These are phyloP conservation scores for Saprolegnia diclina DNA, from an alignment of 352 stramenopile species.

Conservation along the genomic window DNA sequence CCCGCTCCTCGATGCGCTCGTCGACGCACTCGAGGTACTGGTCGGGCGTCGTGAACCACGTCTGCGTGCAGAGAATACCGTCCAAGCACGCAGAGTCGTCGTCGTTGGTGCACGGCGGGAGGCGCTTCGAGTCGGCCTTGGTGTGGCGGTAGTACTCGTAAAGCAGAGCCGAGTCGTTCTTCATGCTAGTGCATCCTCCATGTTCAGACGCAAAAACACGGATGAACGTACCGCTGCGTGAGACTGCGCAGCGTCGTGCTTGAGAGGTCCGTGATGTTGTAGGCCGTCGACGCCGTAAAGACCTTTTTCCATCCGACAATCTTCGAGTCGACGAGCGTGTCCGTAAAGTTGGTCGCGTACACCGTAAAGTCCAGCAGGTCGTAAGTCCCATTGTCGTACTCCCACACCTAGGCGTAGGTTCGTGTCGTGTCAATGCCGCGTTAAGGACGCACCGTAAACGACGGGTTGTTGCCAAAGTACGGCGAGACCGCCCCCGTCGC, in stretches of 20 bases:
- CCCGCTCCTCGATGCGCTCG: slow-evolving; percentile 5
- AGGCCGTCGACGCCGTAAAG: slow-evolving; percentile 31
- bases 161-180: slow-evolving; percentile 47
- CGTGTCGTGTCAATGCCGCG: neutral
- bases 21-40: slow-evolving; percentile 66
- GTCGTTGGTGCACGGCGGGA: slow-evolving; percentile 36
- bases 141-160: slow-evolving; percentile 80
- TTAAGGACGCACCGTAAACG: slow-evolving; percentile 52
- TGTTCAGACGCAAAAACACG: neutral
- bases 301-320: slow-evolving; percentile 36
- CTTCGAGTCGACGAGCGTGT: slow-evolving; percentile 41
- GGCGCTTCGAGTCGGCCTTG: slow-evolving; percentile 60
- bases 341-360: slow-evolving; percentile 67
- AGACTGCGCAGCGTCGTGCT: slow-evolving; percentile 40
- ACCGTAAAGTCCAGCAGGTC: slow-evolving; percentile 68
- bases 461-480: slow-evolving; percentile 86
- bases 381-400: slow-evolving; percentile 57
- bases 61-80: slow-evolving; percentile 58
- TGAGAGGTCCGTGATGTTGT: slow-evolving; percentile 51
- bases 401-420: slow-evolving; percentile 64
- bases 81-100: slow-evolving; percentile 40
- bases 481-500: slow-evolving; percentile 81
- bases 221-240: slow-evolving; percentile 8
- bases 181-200: slow-evolving; percentile 36
- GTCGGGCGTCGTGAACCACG: slow-evolving; percentile 72